Evolutionary conservation across 495 filamentous ascomycete genomes (phyloP).

Genomic region (Penicillium daleae): DNA sequence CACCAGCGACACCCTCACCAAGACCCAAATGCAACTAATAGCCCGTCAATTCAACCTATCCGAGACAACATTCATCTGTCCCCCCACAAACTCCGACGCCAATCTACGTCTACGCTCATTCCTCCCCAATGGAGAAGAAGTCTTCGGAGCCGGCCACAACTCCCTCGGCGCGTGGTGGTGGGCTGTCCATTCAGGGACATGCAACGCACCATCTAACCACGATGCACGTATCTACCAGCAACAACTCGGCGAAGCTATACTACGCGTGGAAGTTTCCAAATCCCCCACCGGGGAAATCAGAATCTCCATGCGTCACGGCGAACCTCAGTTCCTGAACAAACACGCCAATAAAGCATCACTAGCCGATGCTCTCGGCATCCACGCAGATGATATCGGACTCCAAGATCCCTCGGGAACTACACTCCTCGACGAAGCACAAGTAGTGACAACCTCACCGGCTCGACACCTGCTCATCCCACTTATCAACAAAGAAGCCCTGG

Average conservation of each 20-base stretch:
- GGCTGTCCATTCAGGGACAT: background rate
- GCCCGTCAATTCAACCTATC: conserved; percentile 30
- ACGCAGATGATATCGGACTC: background rate
- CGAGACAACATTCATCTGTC: conserved; percentile 29
- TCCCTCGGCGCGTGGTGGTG: background rate
- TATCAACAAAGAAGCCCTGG: background rate
- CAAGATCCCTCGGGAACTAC: background rate
- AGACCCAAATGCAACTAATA: conserved; percentile 25
- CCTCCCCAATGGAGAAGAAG: background rate
- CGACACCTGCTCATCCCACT: background rate
- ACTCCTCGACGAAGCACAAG: background rate
- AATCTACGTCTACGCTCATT: background rate
- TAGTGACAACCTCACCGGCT: background rate
- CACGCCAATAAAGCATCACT: background rate
- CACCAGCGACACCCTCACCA: conserved; percentile 16
- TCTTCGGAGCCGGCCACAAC: background rate
- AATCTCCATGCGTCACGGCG: background rate
- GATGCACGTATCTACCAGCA: background rate
- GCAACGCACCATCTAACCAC: background rate
- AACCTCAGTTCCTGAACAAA: background rate
- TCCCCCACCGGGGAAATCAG: background rate
- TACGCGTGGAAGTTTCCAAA: background rate
- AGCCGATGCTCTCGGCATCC: background rate
- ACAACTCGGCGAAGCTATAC: background rate
- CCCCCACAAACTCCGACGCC: conserved; percentile 4